Base-by-base conservation (phyloP, 257 asterid species). In the Solanum chilense region DNA sequence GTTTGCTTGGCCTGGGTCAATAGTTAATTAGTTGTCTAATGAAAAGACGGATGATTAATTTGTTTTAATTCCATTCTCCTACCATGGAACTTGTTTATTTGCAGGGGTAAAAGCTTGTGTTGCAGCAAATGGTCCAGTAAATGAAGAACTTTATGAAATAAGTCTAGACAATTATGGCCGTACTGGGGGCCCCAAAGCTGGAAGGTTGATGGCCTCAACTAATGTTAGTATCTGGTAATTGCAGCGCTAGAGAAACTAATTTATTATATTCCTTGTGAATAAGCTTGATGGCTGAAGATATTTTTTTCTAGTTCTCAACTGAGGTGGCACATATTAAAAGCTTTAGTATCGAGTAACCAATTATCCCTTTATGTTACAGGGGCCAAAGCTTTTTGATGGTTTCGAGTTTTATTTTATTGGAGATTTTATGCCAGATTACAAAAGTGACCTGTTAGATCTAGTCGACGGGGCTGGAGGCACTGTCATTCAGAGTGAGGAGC, bases 131-230 rank as follows among this genome's bases (percentile, higher is more conserved):
- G 23, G 60, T 85, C 95, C 87, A 23, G 91, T 92, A 86, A 69
- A 89, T 85, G 99, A 95, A 93, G 98, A 94, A 88, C 95, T 93
- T 70, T 97, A 87, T 88, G 99, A 97, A 89, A 88, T 97, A 87
- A 87, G 86, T 82, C 82, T 92, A 73, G 99, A 95, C 90, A 95
- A 94, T 90, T 98, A 97, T 88, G 98, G 99, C 44, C 89, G 91
- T 84, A 62, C 41, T 29, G 92, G 91, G 92, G 99, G 98, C 73
- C 96, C 99, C 73, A 95, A 90, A 90, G 89, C 92, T 66, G 99
- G 98, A 89, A 94, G 99, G 89, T 89, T 93, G 44, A 93, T 93
- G 91, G 93, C 90, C 58, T 88, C 73, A 7, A 84, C 89, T 52
- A 89, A 92, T 70, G 99, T 97, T 92, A 94, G 97, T 75, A 11